Evolutionary conservation across 192 early-diverging fungal genomes (phyloP).

Genomic region (Coemansia sp.): DNA sequence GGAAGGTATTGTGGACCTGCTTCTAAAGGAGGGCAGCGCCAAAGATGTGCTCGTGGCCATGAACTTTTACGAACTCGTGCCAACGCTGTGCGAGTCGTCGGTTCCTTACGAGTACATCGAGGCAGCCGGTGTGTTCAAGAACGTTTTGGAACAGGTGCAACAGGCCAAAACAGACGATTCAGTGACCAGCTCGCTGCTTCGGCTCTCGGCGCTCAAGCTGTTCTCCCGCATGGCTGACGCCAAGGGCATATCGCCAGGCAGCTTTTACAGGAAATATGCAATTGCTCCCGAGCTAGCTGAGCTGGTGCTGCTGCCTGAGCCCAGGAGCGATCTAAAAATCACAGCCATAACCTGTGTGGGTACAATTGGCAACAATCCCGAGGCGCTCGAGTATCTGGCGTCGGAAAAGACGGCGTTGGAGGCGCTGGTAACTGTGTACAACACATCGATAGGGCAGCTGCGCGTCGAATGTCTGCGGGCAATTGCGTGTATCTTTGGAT

Average conservation of each 20-base stretch:
- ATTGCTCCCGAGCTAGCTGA: conserved; percentile 24
- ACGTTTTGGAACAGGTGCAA: conserved; percentile 15
- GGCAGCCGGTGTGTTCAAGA: conserved; percentile 24
- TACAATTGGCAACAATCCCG: conserved; percentile 39
- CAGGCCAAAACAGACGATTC: conserved; percentile 11
- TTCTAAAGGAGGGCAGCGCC: conserved; percentile 28
- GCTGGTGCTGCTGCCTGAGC: conserved; percentile 15
- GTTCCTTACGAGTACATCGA: conserved; percentile 29
- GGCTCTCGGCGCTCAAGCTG: conserved; percentile 35
- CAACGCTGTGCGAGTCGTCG: conserved; percentile 19
- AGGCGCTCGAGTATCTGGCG: conserved; percentile 34
- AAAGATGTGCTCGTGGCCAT: conserved; percentile 35
- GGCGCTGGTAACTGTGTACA: conserved; percentile 37
- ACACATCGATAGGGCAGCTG: conserved; percentile 20
- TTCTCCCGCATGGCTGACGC: conserved; percentile 42
- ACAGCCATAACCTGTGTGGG: conserved; percentile 43
- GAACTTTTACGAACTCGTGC: conserved; percentile 43
- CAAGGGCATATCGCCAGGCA: conserved; percentile 13
- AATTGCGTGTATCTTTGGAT: conserved; percentile 47
- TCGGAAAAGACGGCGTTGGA: conserved; percentile 32
- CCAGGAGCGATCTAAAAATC: conserved; percentile 14
- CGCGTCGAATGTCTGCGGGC: conserved; percentile 41
- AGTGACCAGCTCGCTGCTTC: conserved; percentile 25
- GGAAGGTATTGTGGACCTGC: conserved; percentile 27
- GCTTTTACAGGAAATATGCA: conserved; percentile 31